Evolutionary conservation across 768 basidiomycete species (phyloP).

Genomic region (Collybiopsis luxurians): DNA sequence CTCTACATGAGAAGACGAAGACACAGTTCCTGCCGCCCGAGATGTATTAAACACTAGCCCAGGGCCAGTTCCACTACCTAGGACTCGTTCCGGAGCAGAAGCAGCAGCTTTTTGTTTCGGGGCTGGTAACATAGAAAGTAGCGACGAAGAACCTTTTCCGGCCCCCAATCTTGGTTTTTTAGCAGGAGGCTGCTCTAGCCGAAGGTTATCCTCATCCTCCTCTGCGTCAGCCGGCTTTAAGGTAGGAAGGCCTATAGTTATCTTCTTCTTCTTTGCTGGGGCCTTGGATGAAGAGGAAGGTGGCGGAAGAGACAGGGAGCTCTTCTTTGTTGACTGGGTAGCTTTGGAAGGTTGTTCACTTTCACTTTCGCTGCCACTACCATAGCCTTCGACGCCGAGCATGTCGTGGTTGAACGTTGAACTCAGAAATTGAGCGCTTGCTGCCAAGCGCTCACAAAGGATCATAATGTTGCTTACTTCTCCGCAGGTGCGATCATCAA

Average conservation of each 20-base stretch:
- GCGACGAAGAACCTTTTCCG: conserved; percentile 60
- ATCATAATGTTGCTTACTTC: too few relatives aligned
- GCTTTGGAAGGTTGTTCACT: conserved; percentile 29
- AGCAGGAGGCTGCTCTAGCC: conserved; percentile 44
- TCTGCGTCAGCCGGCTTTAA: conserved; percentile 33
- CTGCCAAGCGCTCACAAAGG: too few relatives aligned
- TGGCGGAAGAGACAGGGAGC: conserved; percentile 20
- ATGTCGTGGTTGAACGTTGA: too few relatives aligned
- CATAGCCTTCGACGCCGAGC: conserved; percentile 78
- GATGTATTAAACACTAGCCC: conserved; percentile 57
- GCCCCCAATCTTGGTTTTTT: conserved; percentile 55
- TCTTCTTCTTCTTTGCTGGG: conserved; percentile 48
- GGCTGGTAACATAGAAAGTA: conserved; percentile 73
- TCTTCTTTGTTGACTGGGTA: conserved; percentile 11
- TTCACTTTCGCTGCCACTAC: conserved; percentile 67
- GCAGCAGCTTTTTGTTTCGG: conserved; percentile 58
- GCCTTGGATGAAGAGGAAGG: conserved; percentile 28
- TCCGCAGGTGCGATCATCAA: too few relatives aligned
- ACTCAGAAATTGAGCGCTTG: conserved; percentile 1
- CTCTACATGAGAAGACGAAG: background rate
- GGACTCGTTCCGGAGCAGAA: conserved; percentile 46
- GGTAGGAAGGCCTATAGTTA: conserved; percentile 56
- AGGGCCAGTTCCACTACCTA: conserved; percentile 62
- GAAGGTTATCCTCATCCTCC: conserved; percentile 34
- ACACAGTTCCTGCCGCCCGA: background rate